Conservation (phyloP, 345 rosid species). For the Lumnitzera racemosa region DNA sequence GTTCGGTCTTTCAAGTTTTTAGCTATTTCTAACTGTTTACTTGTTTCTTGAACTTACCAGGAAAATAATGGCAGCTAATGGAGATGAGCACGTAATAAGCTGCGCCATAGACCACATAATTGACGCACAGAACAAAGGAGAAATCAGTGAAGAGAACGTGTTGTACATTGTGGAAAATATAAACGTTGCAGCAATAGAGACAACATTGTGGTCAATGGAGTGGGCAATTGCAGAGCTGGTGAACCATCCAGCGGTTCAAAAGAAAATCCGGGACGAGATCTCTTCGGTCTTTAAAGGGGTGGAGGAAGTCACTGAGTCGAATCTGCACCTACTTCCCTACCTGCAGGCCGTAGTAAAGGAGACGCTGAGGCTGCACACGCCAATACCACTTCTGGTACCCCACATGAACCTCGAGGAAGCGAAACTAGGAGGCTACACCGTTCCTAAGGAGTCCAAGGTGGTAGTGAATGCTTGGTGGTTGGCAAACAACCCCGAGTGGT, state of each 20-base stretch:
- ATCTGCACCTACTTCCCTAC: constrained; percentile 34
- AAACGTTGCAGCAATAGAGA: constrained; percentile 65
- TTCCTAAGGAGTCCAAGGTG: constrained; percentile 54
- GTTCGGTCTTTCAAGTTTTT: too few species aligned
- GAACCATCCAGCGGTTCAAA: constrained; percentile 43
- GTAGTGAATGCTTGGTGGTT: constrained; percentile 68
- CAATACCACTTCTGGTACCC: constrained; percentile 56
- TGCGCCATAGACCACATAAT: constrained; percentile 56
- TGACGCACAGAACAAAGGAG: constrained; percentile 52
- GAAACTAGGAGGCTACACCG: constrained; percentile 39
- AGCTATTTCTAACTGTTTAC: too few species aligned
- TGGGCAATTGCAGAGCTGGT: constrained; percentile 68
- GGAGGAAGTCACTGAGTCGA: constrained; percentile 29
- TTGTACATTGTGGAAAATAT: constrained; percentile 63
- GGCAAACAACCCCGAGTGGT: constrained; percentile 51
- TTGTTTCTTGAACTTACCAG: constrained; percentile 11
- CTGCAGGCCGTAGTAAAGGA: constrained; percentile 54
- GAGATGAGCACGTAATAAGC: constrained; percentile 37
- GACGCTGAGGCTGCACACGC: constrained; percentile 44
- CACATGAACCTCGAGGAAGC: constrained; percentile 65
- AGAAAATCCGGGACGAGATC: constrained; percentile 42
- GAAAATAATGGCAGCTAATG: constrained; percentile 38
- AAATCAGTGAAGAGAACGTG: constrained; percentile 52
- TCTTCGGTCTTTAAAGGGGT: constrained; percentile 21
- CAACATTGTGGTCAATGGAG: constrained; percentile 65